Base-by-base conservation (phyloP, 768 basidiomycete species). In the Pulveroboletus sp. region DNA sequence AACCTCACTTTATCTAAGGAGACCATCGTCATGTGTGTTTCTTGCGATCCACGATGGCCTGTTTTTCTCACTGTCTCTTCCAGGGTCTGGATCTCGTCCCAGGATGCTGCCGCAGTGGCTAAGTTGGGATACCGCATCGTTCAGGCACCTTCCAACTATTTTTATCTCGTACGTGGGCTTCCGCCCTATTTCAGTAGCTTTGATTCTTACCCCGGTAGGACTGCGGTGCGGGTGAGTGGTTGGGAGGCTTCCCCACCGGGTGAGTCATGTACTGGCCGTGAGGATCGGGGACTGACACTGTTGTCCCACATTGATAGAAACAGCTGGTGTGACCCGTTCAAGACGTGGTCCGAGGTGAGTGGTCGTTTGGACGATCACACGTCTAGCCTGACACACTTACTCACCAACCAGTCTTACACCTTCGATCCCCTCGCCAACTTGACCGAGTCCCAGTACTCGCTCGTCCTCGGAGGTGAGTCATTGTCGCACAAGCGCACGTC, bases 271-370 rank as follows among this genome's bases (percentile, higher is more conserved):
- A 42, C 24, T n/a, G 22, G 6, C 2, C 9, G 13, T 34, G 4
- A 24, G 32, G 20, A n/a, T 30, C 5, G 20, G 23, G n/a, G 20
- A 34, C 43, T 56, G 32, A 63, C 14, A 26, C 16, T 14, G 9
- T 36, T 24, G 45, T n/a, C 13, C 22, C 5, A 8, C 27, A 19
- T 27, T 41, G 20, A 51, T 44, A 71, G 70, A 24, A 74, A 70
- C 42, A 70, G 69, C 43, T 79, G 78, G 76, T 76, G 73, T 55
- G 72, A 74, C 50, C 76, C 76, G 5, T 78, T 75, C 71, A 79
- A 78, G 62, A 67, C 73, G 12, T 81, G 79, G 78, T 70, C 74
- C 45, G 54, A 70, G 59, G 74, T 76, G 44, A 58, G 71, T 9
- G 20, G 7, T 47, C 30, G 51, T 17, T 19, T 16, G 16, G 6